phyloP scores from a whole-genome alignment of 257 asterid genomes.

The Paulownia fortunei region DNA sequence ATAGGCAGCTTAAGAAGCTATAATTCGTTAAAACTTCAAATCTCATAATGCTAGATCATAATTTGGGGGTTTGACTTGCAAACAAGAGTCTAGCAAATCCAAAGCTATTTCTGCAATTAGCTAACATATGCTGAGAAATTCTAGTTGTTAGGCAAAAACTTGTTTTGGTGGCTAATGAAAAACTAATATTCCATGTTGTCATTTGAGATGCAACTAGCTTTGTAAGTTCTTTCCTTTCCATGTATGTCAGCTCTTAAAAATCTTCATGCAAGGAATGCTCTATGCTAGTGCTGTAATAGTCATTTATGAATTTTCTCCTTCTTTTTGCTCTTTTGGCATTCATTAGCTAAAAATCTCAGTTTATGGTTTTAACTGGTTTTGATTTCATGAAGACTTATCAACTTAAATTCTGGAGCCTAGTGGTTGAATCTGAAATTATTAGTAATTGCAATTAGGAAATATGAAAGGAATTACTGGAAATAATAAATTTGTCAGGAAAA shows the following conservation, averaged over 20 bases:
- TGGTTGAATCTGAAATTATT: constrained; percentile 13
- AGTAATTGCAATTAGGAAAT: neutral
- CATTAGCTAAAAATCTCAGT: neutral
- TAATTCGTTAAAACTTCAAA: neutral
- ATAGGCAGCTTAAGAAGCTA: constrained; percentile 16
- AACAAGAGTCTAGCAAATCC: constrained; percentile 10
- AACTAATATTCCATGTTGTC: neutral
- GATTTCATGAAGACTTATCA: neutral
- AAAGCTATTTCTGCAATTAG: neutral
- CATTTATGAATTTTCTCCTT: neutral
- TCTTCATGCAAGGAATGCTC: neutral
- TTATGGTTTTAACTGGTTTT: constrained; percentile 5
- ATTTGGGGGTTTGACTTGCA: constrained; percentile 6
- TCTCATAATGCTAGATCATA: neutral
- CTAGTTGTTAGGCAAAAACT: neutral
- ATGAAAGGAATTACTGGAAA: neutral
- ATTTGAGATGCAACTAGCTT: neutral
- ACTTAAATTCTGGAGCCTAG: constrained; percentile 3
- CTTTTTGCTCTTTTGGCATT: neutral
- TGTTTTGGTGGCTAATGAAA: neutral
- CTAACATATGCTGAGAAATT: constrained; percentile 15
- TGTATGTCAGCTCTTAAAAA: neutral
- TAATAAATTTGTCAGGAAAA: neutral
- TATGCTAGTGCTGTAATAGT: constrained; percentile 4
- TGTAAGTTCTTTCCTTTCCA: neutral